Conservation (phyloP, 495 filamentous ascomycete genomes). For the Viridothelium virens region DNA sequence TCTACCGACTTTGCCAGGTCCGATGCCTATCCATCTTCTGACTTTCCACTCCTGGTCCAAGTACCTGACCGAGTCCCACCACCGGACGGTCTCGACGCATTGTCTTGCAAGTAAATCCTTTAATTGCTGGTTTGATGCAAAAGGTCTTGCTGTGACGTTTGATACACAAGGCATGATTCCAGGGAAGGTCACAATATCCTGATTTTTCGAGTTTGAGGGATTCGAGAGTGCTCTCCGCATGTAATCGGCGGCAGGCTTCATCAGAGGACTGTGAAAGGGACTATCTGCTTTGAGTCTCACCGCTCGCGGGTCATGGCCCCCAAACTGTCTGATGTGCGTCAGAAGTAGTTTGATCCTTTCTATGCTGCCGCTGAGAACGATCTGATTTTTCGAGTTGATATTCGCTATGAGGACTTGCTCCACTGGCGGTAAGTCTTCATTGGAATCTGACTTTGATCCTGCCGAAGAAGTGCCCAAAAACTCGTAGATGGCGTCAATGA, state of each 20-base stretch:
- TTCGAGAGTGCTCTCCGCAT: constrained; percentile 57
- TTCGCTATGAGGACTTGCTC: constrained; percentile 89
- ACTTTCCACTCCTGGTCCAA: constrained; percentile 81
- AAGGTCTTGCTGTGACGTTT: constrained; percentile 77
- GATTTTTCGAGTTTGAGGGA: constrained; percentile 42
- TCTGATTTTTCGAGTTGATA: constrained; percentile 91
- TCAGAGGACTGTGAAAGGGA: constrained; percentile 88
- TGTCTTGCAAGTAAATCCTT: constrained; percentile 67
- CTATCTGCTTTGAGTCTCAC: constrained; percentile 81
- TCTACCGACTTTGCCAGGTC: constrained; percentile 87
- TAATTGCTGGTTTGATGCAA: constrained; percentile 61
- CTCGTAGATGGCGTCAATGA: constrained; percentile 68
- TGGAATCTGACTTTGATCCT: constrained; percentile 58
- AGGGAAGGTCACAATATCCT: constrained; percentile 58
- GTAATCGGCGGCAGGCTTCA: constrained; percentile 71
- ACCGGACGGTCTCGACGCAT: constrained; percentile 80
- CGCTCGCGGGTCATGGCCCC: constrained; percentile 84
- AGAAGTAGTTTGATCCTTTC: constrained; percentile 77
- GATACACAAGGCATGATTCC: constrained; percentile 68
- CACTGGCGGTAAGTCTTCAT: constrained; percentile 58
- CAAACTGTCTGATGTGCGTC: constrained; percentile 82
- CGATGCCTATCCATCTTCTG: constrained; percentile 83
- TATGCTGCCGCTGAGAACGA: constrained; percentile 85
- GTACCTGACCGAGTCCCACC: constrained; percentile 89
- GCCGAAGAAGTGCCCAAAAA: constrained; percentile 64